phyloP scores from a whole-genome alignment of 768 basidiomycete genomes.

The Hypsizygus marmoreus region DNA sequence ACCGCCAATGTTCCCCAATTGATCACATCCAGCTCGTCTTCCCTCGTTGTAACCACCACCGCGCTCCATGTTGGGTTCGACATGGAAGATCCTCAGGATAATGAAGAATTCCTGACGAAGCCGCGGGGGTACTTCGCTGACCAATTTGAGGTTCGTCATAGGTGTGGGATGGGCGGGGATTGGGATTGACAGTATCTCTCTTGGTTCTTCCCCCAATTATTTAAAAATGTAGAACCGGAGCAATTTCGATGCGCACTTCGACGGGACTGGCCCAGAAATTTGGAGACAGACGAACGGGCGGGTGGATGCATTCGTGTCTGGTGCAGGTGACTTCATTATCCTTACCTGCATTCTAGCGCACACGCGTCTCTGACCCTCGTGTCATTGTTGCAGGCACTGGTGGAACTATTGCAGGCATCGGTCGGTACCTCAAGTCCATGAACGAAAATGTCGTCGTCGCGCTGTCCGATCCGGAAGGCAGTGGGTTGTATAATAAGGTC shows the following conservation, averaged over 20 bases:
- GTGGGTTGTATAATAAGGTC: conserved; percentile 94
- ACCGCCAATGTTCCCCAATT: conserved; percentile 24
- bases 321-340: conserved; percentile 61
- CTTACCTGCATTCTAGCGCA: neutral
- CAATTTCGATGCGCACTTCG: conserved; percentile 87
- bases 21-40: conserved; percentile 45
- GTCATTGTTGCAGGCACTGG: too few relatives aligned
- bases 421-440: conserved; percentile 77
- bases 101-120: conserved; percentile 44
- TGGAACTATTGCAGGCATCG: conserved; percentile 89
- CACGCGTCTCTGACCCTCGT: too few relatives aligned
- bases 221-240: conserved; percentile 88
- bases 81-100: conserved; percentile 33
- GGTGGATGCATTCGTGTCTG: conserved; percentile 84
- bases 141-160: conserved; percentile 94
- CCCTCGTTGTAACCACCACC: conserved; percentile 55
- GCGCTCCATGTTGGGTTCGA: conserved; percentile 43
- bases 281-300: conserved; percentile 88
- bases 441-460: conserved; percentile 67
- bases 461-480: conserved; percentile 91
- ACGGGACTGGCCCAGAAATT: conserved; percentile 93
- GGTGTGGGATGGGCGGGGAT: too few relatives aligned
- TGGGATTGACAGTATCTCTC: too few relatives aligned
- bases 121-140: conserved; percentile 93
- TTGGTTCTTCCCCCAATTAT: too few relatives aligned